Conservation (phyloP, 2,329 filamentous ascomycete genomes). For the Rhinocladiella similis region DNA sequence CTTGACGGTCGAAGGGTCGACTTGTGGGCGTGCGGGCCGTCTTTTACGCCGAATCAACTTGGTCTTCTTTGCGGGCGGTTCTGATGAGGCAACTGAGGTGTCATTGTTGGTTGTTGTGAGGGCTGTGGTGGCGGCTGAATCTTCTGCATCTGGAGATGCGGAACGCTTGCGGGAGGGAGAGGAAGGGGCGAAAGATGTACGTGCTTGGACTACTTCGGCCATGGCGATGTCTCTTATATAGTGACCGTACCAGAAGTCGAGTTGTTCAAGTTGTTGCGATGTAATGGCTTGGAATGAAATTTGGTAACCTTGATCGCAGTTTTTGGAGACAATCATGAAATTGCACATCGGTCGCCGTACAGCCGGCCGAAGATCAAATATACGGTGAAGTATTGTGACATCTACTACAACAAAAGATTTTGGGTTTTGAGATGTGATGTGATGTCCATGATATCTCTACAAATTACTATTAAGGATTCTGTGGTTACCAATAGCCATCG, state of each 20-base stretch:
- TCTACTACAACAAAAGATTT: too few relatives aligned
- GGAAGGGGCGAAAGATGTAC: slow-evolving; percentile 14
- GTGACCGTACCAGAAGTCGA: neutral
- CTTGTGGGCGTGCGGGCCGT: slow-evolving; percentile 83
- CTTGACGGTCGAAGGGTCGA: slow-evolving; percentile 80
- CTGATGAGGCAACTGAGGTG: slow-evolving; percentile 11
- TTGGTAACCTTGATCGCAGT: neutral
- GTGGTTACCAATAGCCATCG: too few relatives aligned
- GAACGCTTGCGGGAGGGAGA: slow-evolving; percentile 30
- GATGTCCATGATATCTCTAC: too few relatives aligned
- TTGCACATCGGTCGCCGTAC: neutral
- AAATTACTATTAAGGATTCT: too few relatives aligned
- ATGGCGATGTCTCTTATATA: slow-evolving; percentile 1
- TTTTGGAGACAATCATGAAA: neutral
- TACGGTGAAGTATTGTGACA: neutral
- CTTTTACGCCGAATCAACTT: slow-evolving; percentile 93
- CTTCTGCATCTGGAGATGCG: slow-evolving; percentile 19
- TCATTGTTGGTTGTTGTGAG: slow-evolving; percentile 24
- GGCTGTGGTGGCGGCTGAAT: slow-evolving; percentile 11
- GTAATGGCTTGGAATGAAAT: slow-evolving; percentile 6
- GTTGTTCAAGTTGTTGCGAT: neutral
- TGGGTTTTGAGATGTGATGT: too few relatives aligned
- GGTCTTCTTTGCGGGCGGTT: slow-evolving; percentile 59
- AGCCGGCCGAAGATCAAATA: neutral
- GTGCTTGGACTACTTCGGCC: slow-evolving; percentile 27